Evolutionary conservation across 2,329 filamentous ascomycete species (phyloP), one percentile per base, ranked within the genome.

Genomic region (Fusarium pseudograminearum): DNA sequence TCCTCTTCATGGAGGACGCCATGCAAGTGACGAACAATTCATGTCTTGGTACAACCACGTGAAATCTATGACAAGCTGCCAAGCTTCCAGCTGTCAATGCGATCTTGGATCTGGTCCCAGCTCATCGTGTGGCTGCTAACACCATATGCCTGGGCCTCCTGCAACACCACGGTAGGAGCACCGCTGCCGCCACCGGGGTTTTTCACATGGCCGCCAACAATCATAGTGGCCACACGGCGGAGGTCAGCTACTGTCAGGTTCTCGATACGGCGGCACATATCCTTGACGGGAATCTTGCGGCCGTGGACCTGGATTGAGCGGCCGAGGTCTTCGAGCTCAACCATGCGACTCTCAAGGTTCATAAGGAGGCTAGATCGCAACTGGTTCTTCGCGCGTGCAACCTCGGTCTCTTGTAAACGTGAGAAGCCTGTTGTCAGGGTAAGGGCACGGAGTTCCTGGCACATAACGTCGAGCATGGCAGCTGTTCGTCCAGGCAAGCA

Each of bases 291-390:
- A 9, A 98, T 89, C 83, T 98, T 97, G 71, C 89, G 88, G 24
- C 95, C 96, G 78, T 98, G 94, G n/a, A 98, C 93, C 83, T 98
- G 96, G 14, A 99, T 93, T 79, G 98, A 95, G 67, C 96, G 85
- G 24, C 96, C 96, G 0, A 99, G 86, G 78, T 99, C 96, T 81
- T 99, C 96, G 9, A 99, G 87, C 83, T 98, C 96, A 12, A 99
- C 94, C 94, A 99, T 98, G 64, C 96, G 88, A 73, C 90, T 94
- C 83, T 99, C 96, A 30, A 99, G 88, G 81, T 99, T 99, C 96
- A 99, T 99, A 51, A 99, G 87, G 41, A 99, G 85, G 60, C 89
- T 92, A 16, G 91, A 94, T 42, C 94, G 89, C 18, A 99, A 89
- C 83, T 99, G 96, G 80, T 99, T 99, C 87, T 99, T 99, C 20